phyloP scores from a whole-genome alignment of 2,329 filamentous ascomycete genomes.

The Didymella arachidicola region DNA sequence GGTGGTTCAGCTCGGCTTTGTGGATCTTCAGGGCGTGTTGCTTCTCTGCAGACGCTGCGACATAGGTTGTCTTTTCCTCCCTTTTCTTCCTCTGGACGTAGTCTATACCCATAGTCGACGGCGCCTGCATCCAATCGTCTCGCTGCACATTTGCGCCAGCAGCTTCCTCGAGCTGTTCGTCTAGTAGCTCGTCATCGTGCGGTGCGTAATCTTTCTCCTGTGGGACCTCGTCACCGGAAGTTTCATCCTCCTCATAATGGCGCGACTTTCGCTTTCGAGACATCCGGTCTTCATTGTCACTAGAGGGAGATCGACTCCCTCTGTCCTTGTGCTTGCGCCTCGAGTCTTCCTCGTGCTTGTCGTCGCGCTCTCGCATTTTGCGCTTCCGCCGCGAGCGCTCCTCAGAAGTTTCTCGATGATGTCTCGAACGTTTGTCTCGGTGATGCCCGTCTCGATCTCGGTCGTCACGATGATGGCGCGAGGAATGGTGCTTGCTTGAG shows the following conservation, averaged over 20 bases:
- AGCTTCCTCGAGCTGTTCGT: constrained; percentile 52
- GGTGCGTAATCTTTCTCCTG: constrained; percentile 56
- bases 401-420: constrained; percentile 55
- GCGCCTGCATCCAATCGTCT: constrained; percentile 95
- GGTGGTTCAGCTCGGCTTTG: constrained; percentile 79
- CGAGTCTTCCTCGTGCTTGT: constrained; percentile 50
- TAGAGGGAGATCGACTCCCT: constrained; percentile 38
- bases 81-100: constrained; percentile 73
- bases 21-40: constrained; percentile 77
- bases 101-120: constrained; percentile 81
- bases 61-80: constrained; percentile 53
- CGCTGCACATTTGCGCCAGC: constrained; percentile 62
- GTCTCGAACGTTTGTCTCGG: constrained; percentile 70
- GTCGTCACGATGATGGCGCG: constrained; percentile 57
- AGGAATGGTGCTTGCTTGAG: constrained; percentile 51
- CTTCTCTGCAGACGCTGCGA: constrained; percentile 58
- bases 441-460: constrained; percentile 59
- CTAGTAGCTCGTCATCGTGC: constrained; percentile 55
- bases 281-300: constrained; percentile 46
- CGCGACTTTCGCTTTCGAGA: constrained; percentile 44
- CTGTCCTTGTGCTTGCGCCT: constrained; percentile 42
- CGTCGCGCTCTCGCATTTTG: constrained; percentile 45
- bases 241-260: constrained; percentile 45
- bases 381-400: constrained; percentile 57
- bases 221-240: constrained; percentile 43